Conservation (phyloP, 768 basidiomycete genomes). For the Naganishia vishniacii region DNA sequence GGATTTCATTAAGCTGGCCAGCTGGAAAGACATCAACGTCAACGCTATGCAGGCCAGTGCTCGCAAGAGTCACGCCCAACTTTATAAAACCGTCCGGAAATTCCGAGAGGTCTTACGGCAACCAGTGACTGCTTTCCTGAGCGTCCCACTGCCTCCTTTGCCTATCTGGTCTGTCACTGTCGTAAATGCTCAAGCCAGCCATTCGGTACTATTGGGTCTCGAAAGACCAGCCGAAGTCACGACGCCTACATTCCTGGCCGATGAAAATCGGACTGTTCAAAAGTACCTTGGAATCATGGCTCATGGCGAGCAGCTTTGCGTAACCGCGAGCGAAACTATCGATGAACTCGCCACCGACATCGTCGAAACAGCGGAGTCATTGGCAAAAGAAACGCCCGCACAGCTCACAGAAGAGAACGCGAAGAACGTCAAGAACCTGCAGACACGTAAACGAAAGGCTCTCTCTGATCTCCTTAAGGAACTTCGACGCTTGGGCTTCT, state of each 20-base stretch:
- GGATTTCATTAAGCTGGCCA: conserved; percentile 85
- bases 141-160: conserved; percentile 7
- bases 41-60: conserved; percentile 88
- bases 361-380: conserved; percentile 47
- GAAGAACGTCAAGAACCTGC: conserved; percentile 60
- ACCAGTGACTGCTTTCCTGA: conserved; percentile 52
- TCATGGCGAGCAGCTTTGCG: conserved; percentile 48
- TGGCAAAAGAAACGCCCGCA: conserved; percentile 50
- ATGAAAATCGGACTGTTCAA: conserved; percentile 3
- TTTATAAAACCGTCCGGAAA: conserved; percentile 84
- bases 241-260: not conserved
- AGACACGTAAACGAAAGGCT: conserved; percentile 78
- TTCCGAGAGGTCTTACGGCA: conserved; percentile 83
- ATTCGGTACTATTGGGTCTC: conserved; percentile 8
- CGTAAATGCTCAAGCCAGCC: too few species aligned
- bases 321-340: conserved; percentile 43
- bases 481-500: conserved; percentile 70
- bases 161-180: not conserved
- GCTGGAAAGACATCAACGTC: conserved; percentile 96
- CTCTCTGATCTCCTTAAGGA: conserved; percentile 88
- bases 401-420: conserved; percentile 55
- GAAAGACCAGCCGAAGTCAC: conserved; percentile 16
- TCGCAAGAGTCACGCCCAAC: conserved; percentile 76
- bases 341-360: conserved; percentile 62
- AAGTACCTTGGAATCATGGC: conserved; percentile 11